These are phyloP conservation scores for Kandelia obovata DNA, from an alignment of 345 rosid species.

Conservation along the genomic window DNA sequence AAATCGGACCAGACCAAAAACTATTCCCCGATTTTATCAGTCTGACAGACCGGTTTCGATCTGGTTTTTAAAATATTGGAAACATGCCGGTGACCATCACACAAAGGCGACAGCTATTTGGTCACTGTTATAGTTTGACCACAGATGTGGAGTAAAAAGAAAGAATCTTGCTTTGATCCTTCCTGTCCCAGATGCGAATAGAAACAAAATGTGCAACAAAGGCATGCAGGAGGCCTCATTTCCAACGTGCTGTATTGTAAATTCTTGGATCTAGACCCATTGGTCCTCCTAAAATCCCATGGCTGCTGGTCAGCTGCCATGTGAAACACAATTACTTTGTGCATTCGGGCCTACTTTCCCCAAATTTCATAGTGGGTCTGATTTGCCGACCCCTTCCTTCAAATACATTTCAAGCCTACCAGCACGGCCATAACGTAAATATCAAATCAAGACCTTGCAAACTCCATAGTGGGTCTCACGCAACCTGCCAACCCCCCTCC, in stretches of 20 bases:
- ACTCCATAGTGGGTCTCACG: too few species aligned
- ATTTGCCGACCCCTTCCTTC: neutral
- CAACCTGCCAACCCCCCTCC: too few species aligned
- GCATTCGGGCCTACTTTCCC: too few species aligned
- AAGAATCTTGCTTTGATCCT: neutral
- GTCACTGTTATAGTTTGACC: constrained; percentile 6
- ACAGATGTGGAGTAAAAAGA: too few species aligned
- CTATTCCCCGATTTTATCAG: too few species aligned
- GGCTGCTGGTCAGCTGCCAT: neutral
- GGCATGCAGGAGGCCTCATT: neutral
- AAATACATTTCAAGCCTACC: neutral
- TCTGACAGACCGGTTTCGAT: too few species aligned
- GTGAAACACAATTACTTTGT: neutral
- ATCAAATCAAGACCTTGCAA: neutral
- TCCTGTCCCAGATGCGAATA: neutral
- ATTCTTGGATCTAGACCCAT: neutral
- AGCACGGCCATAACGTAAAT: neutral
- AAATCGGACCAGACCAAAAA: too few species aligned
- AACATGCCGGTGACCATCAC: too few species aligned
- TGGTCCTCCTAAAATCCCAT: neutral
- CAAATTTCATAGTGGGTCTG: neutral
- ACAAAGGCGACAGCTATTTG: neutral
- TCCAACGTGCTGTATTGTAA: neutral
- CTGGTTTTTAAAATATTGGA: too few species aligned
- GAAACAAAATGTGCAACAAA: neutral